Evolutionary conservation across 1,139 yeast genomes (phyloP).

Genomic region (Yamadazyma diospyri): DNA sequence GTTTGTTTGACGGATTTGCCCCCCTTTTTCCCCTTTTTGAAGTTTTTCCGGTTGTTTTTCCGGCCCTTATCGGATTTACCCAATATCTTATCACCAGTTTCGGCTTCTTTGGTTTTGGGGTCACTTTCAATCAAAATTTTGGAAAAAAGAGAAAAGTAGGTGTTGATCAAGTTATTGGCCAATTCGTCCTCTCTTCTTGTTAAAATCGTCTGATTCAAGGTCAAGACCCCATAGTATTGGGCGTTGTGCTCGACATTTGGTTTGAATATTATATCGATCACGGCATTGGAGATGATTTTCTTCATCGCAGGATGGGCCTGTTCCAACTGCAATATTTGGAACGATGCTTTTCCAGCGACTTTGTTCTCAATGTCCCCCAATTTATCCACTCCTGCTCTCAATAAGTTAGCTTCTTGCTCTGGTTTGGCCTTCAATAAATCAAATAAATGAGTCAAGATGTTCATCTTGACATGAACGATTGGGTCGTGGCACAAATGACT

Average conservation of each 20-base stretch:
- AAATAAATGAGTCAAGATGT: conserved; percentile 70
- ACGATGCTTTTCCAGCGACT: conserved; percentile 87
- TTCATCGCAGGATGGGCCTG: conserved; percentile 98
- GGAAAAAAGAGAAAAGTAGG: conserved; percentile 85
- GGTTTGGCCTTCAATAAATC: conserved; percentile 83
- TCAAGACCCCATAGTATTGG: conserved; percentile 80
- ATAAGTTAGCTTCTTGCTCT: conserved; percentile 91
- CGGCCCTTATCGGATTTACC: conserved; percentile 48
- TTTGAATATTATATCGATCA: conserved; percentile 77
- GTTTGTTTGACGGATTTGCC: conserved; percentile 70
- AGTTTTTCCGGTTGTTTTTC: conserved; percentile 50
- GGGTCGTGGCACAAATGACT: conserved; percentile 85
- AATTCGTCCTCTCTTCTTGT: conserved; percentile 70
- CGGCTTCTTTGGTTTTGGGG: conserved; percentile 23
- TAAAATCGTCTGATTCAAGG: conserved; percentile 89
- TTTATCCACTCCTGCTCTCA: conserved; percentile 87
- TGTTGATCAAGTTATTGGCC: conserved; percentile 78
- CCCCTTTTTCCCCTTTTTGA: conserved; percentile 64
- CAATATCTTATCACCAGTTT: conserved; percentile 35
- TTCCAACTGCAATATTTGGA: conserved; percentile 71
- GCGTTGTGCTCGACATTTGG: conserved; percentile 80
- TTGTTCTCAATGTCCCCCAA: conserved; percentile 90
- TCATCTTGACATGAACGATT: conserved; percentile 84
- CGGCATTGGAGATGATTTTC: conserved; percentile 68
- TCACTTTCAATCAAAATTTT: conserved; percentile 73